Percentiles rank a stretch among this genome's conserved stretches.
phyloP scores from a whole-genome alignment of 805 yeast genomes.

The Metschnikowia baotianmanensis region DNA sequence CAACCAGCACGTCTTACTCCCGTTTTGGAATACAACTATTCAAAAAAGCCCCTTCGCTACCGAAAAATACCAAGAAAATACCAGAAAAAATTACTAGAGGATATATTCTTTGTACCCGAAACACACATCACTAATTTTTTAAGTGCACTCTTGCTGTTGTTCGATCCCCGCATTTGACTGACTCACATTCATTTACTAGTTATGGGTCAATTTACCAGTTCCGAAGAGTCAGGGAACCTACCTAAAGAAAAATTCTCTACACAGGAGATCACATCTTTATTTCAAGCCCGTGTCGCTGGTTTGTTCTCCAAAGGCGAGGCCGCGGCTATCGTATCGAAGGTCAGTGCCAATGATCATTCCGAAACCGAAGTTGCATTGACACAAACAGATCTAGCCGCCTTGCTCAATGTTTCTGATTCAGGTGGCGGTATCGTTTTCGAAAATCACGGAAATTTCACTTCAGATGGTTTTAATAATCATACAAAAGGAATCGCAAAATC shows the following conservation, averaged over 20 bases:
- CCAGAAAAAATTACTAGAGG: too few species aligned
- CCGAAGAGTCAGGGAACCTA: constrained; percentile 1
- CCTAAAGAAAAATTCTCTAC: background rate
- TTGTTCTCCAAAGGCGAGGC: constrained; percentile 9
- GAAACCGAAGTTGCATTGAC: constrained; percentile 4
- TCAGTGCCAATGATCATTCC: constrained; percentile 1
- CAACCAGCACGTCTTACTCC: too few species aligned
- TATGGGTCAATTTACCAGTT: constrained; percentile 22
- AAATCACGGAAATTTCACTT: too few species aligned
- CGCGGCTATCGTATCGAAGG: constrained; percentile 7
- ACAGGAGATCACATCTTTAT: constrained; percentile 1
- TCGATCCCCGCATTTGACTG: background rate
- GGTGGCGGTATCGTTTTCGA: too few species aligned
- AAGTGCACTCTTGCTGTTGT: too few species aligned
- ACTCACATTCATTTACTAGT: background rate
- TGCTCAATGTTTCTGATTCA: constrained; percentile 2
- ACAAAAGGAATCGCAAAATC: background rate
- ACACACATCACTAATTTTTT: too few species aligned
- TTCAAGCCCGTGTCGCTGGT: constrained; percentile 6
- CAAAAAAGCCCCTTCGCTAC: too few species aligned
- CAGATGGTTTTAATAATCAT: too few species aligned
- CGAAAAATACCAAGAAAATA: too few species aligned
- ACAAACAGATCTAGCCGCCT: constrained; percentile 3
- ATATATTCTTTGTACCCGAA: too few species aligned
- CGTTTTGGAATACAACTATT: too few species aligned